A percentile compares a stretch with the other conserved stretches of the same genome.
Evolutionary conservation across 1,284 basidiomycete species (phyloP).

Genomic region (Trametes pubescens): DNA sequence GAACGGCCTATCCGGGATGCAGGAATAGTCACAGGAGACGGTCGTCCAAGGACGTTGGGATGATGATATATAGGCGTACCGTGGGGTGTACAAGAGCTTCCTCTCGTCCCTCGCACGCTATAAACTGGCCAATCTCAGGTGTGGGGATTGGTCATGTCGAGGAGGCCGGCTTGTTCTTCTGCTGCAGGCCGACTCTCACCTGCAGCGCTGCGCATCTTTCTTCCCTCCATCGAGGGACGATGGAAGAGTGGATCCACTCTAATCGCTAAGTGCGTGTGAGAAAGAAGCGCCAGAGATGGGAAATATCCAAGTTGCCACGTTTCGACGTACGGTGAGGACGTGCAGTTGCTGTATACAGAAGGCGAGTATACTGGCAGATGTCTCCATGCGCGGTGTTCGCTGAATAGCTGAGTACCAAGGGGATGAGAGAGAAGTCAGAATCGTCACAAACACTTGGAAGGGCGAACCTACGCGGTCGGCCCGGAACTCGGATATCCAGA

Average conservation of each 20-base stretch:
- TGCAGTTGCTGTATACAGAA: not conserved
- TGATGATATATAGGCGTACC: constrained; percentile 13
- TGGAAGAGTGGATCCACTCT: constrained; percentile 12
- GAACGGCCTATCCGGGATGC: not conserved
- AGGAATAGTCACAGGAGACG: constrained; percentile 4
- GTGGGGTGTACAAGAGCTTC: not conserved
- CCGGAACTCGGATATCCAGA: no score
- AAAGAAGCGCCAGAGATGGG: constrained; percentile 23
- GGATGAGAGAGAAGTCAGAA: not conserved
- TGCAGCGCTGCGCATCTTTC: constrained; percentile 23
- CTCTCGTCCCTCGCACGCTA: constrained; percentile 13
- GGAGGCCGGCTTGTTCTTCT: constrained; percentile 7
- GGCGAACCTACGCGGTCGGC: no score
- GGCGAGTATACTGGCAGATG: not conserved
- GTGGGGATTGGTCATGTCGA: constrained; percentile 24
- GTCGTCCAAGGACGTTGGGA: not conserved
- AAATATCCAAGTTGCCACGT: constrained; percentile 9
- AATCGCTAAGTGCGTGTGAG: constrained; percentile 25
- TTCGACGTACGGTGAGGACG: not conserved
- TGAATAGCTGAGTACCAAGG: not conserved
- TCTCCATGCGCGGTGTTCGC: not conserved
- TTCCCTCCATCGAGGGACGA: constrained; percentile 9
- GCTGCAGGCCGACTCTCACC: constrained; percentile 20
- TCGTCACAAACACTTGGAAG: no score
- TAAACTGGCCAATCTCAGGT: constrained; percentile 28